These are phyloP conservation scores for Pogostemon cablin DNA, from an alignment of 257 asterid genomes.

Conservation along the genomic window DNA sequence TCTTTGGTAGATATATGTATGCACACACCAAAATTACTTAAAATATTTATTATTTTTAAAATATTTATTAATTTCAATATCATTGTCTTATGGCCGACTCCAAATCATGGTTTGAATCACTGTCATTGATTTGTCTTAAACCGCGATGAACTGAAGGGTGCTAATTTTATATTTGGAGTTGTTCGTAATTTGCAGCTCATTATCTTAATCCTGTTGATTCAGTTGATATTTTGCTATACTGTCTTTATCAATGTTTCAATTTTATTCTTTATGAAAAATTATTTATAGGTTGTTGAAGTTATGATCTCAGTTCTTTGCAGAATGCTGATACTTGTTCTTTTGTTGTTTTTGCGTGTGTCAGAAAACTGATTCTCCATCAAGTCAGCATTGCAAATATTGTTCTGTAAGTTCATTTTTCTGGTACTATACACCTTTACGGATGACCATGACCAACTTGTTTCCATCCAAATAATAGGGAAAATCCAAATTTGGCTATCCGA, in stretches of 20 bases:
- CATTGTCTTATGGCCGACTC: conserved; percentile 15
- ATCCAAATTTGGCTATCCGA: conserved; percentile 59
- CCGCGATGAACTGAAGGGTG: conserved; percentile 14
- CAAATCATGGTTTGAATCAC: conserved; percentile 15
- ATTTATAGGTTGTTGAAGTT: conserved; percentile 5
- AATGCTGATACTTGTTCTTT: conserved; percentile 29
- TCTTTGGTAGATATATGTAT: conserved; percentile 21
- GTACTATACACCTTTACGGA: conserved; percentile 27
- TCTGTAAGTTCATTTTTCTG: conserved; percentile 58
- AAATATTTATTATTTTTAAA: neutral
- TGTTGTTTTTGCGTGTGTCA: conserved; percentile 49
- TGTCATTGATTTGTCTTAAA: conserved; percentile 3
- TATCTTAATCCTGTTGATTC: conserved; percentile 10
- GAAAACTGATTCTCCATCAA: conserved; percentile 45
- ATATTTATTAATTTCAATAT: conserved; percentile 9
- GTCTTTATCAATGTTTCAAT: neutral
- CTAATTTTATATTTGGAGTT: conserved; percentile 4
- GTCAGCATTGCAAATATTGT: conserved; percentile 73
- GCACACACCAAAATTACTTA: neutral
- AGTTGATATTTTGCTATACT: neutral
- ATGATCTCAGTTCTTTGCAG: conserved; percentile 26
- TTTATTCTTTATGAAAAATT: neutral
- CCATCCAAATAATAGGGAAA: conserved; percentile 61
- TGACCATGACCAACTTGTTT: conserved; percentile 37
- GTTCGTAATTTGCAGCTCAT: conserved; percentile 9